Percentiles rank a stretch among this genome's conserved stretches.
phyloP scores from a whole-genome alignment of 257 asterid species.

The Fraxinus excelsior region DNA sequence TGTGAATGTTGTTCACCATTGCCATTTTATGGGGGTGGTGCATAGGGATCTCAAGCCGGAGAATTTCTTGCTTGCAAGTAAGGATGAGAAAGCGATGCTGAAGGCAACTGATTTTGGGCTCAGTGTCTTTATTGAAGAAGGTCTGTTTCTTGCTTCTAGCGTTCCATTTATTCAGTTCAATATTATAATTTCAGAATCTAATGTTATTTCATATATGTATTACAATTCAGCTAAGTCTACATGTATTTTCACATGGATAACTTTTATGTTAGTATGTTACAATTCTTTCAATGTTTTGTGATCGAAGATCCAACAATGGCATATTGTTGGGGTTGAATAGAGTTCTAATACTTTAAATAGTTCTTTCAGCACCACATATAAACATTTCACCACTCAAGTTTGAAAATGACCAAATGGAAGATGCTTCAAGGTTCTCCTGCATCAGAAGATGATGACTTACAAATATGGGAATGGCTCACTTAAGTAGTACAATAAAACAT shows the following conservation, averaged over 20 bases:
- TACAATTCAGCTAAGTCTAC: slow-evolving; percentile 4
- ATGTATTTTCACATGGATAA: background rate
- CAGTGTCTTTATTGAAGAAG: slow-evolving; percentile 86
- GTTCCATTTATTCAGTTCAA: background rate
- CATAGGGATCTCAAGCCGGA: slow-evolving; percentile 94
- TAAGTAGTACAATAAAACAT: background rate
- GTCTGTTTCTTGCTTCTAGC: slow-evolving; percentile 33
- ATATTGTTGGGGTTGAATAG: background rate
- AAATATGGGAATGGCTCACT: background rate
- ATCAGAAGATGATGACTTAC: too few relatives aligned
- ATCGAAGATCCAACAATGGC: background rate
- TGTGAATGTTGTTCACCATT: slow-evolving; percentile 41
- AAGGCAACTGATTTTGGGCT: slow-evolving; percentile 90
- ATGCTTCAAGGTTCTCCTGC: background rate
- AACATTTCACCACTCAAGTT: too few relatives aligned
- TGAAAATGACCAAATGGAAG: background rate
- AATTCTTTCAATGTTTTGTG: background rate
- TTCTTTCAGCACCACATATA: too few relatives aligned
- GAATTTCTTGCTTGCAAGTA: slow-evolving; percentile 78
- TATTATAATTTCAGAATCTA: background rate
- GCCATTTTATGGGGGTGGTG: slow-evolving; percentile 83
- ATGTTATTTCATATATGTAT: background rate
- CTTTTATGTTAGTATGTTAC: slow-evolving; percentile 12
- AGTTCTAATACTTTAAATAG: background rate
- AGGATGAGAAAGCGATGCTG: slow-evolving; percentile 64